Evolutionary conservation across 1,139 yeast species (phyloP).

Genomic region (Geotrichum bryndzae): DNA sequence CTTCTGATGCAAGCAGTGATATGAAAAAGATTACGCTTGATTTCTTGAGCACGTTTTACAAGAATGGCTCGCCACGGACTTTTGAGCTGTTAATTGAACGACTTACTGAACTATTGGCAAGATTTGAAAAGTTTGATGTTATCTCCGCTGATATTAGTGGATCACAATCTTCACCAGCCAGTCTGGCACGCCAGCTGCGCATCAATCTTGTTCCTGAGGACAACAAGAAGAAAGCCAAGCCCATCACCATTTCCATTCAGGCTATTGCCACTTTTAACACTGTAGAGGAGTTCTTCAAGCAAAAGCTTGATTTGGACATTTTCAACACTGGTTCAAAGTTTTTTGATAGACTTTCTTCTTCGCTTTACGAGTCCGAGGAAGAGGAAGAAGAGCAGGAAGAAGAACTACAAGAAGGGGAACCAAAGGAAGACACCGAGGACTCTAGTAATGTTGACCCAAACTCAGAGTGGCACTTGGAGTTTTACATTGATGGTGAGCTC

Average conservation of each 20-base stretch:
- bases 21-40: conserved; percentile 32
- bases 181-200: conserved; percentile 68
- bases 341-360: conserved; percentile 11
- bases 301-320: conserved; percentile 19
- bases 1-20: conserved; percentile 28
- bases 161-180: conserved; percentile 39
- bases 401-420: conserved; percentile 16
- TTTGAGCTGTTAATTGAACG: conserved; percentile 46
- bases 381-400: conserved; percentile 19
- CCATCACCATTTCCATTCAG: conserved; percentile 55
- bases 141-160: conserved; percentile 46
- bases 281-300: conserved; percentile 49
- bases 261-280: conserved; percentile 82
- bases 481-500: conserved; percentile 53
- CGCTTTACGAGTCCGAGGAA: conserved; percentile 18
- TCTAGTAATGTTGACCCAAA: conserved; percentile 20
- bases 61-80: conserved; percentile 31
- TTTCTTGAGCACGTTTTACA: conserved; percentile 46
- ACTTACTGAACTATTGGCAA: conserved; percentile 67
- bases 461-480: conserved; percentile 48
- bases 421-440: conserved; percentile 8
- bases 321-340: conserved; percentile 11
- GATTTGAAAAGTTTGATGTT: conserved; percentile 73
- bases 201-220: conserved; percentile 44
- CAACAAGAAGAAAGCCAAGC: conserved; percentile 16